phyloP scores from a whole-genome alignment of 306 rosid genomes.

The Cicer bijugum region DNA sequence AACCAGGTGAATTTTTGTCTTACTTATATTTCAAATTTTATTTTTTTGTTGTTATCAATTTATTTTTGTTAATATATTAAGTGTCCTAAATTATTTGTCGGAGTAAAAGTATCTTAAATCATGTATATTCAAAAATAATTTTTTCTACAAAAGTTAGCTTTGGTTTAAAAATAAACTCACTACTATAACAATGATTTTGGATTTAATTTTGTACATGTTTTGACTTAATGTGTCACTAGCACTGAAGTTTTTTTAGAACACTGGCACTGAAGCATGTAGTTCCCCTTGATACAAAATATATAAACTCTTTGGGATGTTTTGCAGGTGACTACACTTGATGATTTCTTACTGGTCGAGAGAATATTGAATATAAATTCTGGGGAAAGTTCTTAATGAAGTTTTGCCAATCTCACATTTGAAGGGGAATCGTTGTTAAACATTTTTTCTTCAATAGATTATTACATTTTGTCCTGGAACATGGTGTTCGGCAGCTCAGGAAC shows the following conservation, averaged over 20 bases:
- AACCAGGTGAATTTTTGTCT: too few relatives aligned
- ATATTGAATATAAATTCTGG: conserved; percentile 59
- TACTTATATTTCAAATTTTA: too few relatives aligned
- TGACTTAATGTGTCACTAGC: background rate
- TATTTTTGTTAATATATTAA: too few relatives aligned
- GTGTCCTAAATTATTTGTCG: too few relatives aligned
- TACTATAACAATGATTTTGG: background rate
- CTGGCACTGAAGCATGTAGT: conserved; percentile 16
- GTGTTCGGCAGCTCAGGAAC: conserved; percentile 6
- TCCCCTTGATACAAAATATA: conserved; percentile 22
- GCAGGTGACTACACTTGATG: conserved; percentile 98
- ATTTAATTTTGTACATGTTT: conserved; percentile 4
- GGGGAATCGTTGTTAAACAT: conserved; percentile 12
- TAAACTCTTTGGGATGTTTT: conserved; percentile 40
- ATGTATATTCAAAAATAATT: too few relatives aligned
- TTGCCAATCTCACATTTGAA: conserved; percentile 36
- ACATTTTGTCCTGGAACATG: conserved; percentile 24
- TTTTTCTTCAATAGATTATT: conserved; percentile 9
- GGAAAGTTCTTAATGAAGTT: conserved; percentile 38
- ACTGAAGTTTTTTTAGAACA: background rate
- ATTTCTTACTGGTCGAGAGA: conserved; percentile 87
- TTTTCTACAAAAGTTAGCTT: too few relatives aligned
- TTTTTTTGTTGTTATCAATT: too few relatives aligned
- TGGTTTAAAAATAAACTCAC: too few relatives aligned
- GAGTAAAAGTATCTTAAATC: too few relatives aligned